Conservation (phyloP, 2,329 filamentous ascomycete species). For the Thermoascus crustaceus region DNA sequence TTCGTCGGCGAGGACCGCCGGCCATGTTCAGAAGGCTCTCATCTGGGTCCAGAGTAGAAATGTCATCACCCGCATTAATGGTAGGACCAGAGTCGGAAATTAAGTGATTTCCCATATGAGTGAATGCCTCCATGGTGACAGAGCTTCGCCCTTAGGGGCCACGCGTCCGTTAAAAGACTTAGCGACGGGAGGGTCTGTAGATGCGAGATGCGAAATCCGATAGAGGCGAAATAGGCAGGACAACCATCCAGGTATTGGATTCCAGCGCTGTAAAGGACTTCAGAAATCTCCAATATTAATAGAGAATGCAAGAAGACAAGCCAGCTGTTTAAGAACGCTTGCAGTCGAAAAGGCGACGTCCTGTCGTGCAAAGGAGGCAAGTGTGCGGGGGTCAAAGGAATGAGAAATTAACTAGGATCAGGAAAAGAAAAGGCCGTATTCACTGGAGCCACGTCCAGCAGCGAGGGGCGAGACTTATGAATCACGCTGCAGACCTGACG, state of each 20-base stretch:
- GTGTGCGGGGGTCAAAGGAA: constrained; percentile 26
- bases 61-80: constrained; percentile 80
- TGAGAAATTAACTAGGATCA: constrained; percentile 12
- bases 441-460: too few species aligned
- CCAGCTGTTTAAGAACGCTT: constrained; percentile 12
- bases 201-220: too few species aligned
- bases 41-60: constrained; percentile 64
- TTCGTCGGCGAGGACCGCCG: constrained; percentile 54
- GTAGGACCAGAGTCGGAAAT: constrained; percentile 75
- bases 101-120: constrained; percentile 76
- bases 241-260: too few species aligned
- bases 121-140: constrained; percentile 61
- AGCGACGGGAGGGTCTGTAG: too few species aligned
- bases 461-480: too few species aligned
- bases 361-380: constrained; percentile 11
- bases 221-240: too few species aligned
- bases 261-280: too few species aligned
- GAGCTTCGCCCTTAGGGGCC: constrained; percentile 1
- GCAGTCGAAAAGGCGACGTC: constrained; percentile 6
- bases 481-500: background rate
- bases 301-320: constrained; percentile 21
- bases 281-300: constrained; percentile 6
- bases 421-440: too few species aligned
- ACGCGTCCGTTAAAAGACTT: background rate
- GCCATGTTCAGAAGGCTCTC: constrained; percentile 68